Evolutionary conservation across 2,329 filamentous ascomycete species (phyloP), one percentile per base, ranked within the genome.

Genomic region (Plectosphaerella plurivora): DNA sequence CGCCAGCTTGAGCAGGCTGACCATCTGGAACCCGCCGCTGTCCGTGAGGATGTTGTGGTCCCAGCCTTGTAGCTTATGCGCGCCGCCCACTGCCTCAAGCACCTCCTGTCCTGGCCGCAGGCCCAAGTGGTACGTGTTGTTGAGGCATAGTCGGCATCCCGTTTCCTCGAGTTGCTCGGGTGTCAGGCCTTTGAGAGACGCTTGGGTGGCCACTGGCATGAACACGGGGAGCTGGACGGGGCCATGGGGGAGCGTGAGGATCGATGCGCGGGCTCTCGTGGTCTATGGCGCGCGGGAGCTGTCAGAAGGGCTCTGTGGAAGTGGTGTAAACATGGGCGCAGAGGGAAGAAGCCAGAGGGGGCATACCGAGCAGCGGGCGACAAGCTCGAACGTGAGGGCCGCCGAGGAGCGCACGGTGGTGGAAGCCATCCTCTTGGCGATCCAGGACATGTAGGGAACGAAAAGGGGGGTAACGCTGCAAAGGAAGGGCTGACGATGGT

Each of bases 121-220:
- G 10, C 94, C 94, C 55, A 99, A 76, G 68, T 99, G 94, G 66
- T 99, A 99, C 12, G 94, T 99, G 72, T 99, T 99, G 74, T 99
- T 99, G 58, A 99, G 75, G 68, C 94, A 99, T 42, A 99, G 74
- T 53, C 89, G 84, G 65, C 95, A 99, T 44, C 89, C 85, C 1
- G 92, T 95, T 51, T 90, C 86, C 62, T 94, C 92, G 3, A 99
- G 78, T 65, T 99, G 94, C 59, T 93, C 87, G 1, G 93, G 91
- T 0, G 94, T 97, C 52, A 99, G 73, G 44, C 94, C 94, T 68
- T 99, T 99, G 39, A 99, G 78, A 0, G 93, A 96, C 1, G 90
- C 94, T 71, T 99, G 94, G 1, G 94, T 99, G 28, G 94, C 94
- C 44, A 99, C 94, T 15, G 94, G 94, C 94, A 99, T 99, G 71